phyloP scores from a whole-genome alignment of 805 yeast genomes.

The Debaryomyces hansenii region DNA sequence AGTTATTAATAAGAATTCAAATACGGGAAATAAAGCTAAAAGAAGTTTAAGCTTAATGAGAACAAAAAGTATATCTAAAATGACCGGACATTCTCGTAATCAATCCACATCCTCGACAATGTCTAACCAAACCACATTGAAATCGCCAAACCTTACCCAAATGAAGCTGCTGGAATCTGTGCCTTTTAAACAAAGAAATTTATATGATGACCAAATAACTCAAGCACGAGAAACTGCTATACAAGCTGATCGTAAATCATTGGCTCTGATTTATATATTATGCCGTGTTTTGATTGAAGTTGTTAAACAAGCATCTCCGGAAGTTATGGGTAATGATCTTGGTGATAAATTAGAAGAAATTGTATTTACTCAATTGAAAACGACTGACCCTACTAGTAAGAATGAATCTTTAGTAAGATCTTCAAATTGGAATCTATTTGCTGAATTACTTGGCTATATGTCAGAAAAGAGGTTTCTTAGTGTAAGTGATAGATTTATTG shows the following conservation, averaged over 20 bases:
- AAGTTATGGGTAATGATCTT: slow-evolving; percentile 71
- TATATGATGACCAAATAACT: slow-evolving; percentile 31
- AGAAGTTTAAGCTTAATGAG: slow-evolving; percentile 42
- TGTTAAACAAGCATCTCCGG: slow-evolving; percentile 81
- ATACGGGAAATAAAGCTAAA: slow-evolving; percentile 24
- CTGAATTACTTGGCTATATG: slow-evolving; percentile 88
- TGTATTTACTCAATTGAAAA: slow-evolving; percentile 82
- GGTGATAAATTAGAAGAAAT: slow-evolving; percentile 88
- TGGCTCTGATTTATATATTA: slow-evolving; percentile 82
- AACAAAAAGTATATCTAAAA: slow-evolving; percentile 36
- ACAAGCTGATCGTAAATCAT: slow-evolving; percentile 81
- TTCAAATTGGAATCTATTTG: slow-evolving; percentile 92
- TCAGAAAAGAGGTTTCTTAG: slow-evolving; percentile 78
- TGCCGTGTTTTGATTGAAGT: slow-evolving; percentile 93
- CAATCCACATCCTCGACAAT: slow-evolving; percentile 46
- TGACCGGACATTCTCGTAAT: slow-evolving; percentile 46
- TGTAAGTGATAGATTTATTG: slow-evolving; percentile 91
- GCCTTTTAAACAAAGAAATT: slow-evolving; percentile 19
- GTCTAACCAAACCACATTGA: slow-evolving; percentile 15
- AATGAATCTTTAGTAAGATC: slow-evolving; percentile 69
- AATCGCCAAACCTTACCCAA: slow-evolving; percentile 9
- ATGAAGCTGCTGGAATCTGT: slow-evolving; percentile 14
- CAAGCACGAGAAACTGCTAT: slow-evolving; percentile 66
- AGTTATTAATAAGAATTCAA: slow-evolving; percentile 12
- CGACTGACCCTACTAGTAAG: slow-evolving; percentile 78